phyloP scores from a whole-genome alignment of 2,329 filamentous ascomycete genomes.

The Penicillium sp. region DNA sequence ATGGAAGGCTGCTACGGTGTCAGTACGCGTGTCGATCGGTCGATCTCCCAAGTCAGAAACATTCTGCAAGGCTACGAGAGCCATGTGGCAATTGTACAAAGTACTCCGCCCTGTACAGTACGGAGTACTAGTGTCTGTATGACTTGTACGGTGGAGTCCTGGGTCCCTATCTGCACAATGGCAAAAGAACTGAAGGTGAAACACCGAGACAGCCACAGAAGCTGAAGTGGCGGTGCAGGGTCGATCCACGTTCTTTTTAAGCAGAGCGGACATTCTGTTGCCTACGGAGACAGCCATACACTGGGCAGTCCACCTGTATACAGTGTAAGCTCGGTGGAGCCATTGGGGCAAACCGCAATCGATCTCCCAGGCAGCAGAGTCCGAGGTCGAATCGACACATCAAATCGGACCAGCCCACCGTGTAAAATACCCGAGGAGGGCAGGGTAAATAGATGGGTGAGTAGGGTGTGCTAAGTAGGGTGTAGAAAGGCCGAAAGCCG shows the following conservation, averaged over 20 bases:
- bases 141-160: no score
- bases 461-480: not conserved
- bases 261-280: not conserved
- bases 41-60: conserved; percentile 13
- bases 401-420: conserved; percentile 1
- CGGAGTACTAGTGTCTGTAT: no score
- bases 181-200: not conserved
- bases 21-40: conserved; percentile 18
- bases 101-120: not conserved
- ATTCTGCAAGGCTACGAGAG: conserved; percentile 23
- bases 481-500: not conserved
- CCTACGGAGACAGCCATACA: not conserved
- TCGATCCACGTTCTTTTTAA: not conserved
- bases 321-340: not conserved
- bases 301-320: no score
- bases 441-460: not conserved
- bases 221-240: conserved; percentile 1
- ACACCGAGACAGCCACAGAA: not conserved
- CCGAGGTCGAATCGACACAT: conserved; percentile 12
- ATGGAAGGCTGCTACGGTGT: conserved; percentile 25
- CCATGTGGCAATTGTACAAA: conserved; percentile 19
- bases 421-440: not conserved
- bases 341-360: not conserved
- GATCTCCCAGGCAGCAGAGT: not conserved
- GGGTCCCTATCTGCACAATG: no score